These are phyloP conservation scores for Endotrypanum monterogeii DNA, from an alignment of 208 protist genomes.

Conservation along the genomic window DNA sequence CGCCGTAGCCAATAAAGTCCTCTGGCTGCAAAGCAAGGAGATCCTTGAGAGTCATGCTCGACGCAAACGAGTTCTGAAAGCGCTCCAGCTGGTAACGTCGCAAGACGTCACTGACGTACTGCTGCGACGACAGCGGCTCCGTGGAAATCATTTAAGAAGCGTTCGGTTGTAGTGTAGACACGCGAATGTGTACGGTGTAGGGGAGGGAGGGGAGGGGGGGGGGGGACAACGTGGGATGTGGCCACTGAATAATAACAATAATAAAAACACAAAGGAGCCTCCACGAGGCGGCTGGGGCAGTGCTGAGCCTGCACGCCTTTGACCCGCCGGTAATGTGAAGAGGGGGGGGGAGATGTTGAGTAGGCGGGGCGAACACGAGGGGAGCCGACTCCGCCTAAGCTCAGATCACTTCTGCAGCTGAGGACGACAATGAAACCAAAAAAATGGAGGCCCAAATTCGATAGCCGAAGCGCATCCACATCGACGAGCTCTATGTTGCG, in stretches of 20 bases:
- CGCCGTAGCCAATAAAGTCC: slow-evolving; percentile 37
- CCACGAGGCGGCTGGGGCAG: not conserved
- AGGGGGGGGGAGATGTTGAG: not conserved
- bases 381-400: not conserved
- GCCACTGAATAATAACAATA: not conserved
- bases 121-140: slow-evolving; percentile 11
- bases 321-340: not conserved
- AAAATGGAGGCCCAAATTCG: not conserved
- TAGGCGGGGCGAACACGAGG: not conserved
- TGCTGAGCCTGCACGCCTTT: not conserved
- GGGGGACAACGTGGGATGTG: too few relatives aligned
- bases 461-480: not conserved
- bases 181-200: not conserved
- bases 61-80: slow-evolving; percentile 21
- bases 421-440: not conserved
- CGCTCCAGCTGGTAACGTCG: slow-evolving; percentile 29
- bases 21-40: slow-evolving; percentile 34
- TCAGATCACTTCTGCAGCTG: not conserved
- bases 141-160: not conserved
- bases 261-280: not conserved
- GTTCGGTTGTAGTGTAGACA: too few relatives aligned
- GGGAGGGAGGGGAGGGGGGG: not conserved
- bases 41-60: slow-evolving; percentile 29
- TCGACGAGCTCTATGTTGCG: not conserved
- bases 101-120: slow-evolving; percentile 30